Conservation (phyloP, 257 asterid species). For the Galeopsis tetrahit region DNA sequence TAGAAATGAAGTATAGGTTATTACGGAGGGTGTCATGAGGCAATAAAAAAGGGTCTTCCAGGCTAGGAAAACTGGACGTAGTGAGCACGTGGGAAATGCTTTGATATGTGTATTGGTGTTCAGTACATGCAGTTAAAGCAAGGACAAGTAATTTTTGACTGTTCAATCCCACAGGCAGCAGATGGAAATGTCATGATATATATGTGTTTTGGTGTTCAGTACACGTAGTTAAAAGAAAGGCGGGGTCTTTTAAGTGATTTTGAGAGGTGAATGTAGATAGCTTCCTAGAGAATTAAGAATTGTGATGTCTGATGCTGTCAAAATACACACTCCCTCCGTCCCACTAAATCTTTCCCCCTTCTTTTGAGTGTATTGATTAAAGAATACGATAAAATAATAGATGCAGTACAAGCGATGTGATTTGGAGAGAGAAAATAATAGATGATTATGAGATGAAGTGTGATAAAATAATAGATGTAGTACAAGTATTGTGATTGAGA, state of each 20-base stretch:
- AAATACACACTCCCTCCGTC: neutral
- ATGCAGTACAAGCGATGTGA: too few relatives aligned
- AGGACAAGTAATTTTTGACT: neutral
- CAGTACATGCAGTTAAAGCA: neutral
- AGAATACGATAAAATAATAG: too few relatives aligned
- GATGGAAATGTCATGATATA: conserved; percentile 11
- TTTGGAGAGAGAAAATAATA: too few relatives aligned
- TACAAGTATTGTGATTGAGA: too few relatives aligned
- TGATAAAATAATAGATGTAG: too few relatives aligned
- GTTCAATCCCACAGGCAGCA: neutral
- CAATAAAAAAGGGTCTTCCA: conserved; percentile 15
- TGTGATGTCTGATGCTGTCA: conserved; percentile 3
- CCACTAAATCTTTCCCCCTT: too few relatives aligned
- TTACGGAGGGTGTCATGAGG: neutral
- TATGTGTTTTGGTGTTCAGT: conserved; percentile 3
- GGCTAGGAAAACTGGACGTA: neutral
- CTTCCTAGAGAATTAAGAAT: conserved; percentile 17
- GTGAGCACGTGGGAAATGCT: conserved; percentile 4
- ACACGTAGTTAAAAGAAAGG: neutral
- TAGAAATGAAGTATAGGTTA: neutral
- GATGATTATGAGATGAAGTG: too few relatives aligned
- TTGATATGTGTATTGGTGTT: conserved; percentile 5
- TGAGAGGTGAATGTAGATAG: conserved; percentile 17
- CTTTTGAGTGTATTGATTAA: too few relatives aligned
- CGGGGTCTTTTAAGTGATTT: neutral